Evolutionary conservation across 768 basidiomycete species (phyloP), one percentile per base, ranked within the genome.

Genomic region (Suillus tomentosus): DNA sequence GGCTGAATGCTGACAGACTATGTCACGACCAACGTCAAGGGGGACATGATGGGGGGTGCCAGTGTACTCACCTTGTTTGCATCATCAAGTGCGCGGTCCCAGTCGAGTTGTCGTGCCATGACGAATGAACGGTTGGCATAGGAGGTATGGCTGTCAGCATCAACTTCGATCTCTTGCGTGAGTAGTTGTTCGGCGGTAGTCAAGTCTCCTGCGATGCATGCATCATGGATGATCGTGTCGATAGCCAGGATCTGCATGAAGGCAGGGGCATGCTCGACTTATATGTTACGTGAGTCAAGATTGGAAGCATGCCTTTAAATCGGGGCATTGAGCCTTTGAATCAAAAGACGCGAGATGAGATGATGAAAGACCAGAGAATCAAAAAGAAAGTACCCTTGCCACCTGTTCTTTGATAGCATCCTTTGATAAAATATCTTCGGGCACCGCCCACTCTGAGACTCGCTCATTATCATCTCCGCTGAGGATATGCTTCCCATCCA

Each of bases 31-130:
- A 51, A 27, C 24, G 15, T 27, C 27, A 47, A n/a, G n/a, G 11
- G n/a, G 10, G n/a, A 47, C 47, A 22, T 5, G n/a, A n/a, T 47
- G 24, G 14, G 15, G 6, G 13, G 3, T 24, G 50, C 8, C n/a
- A 27, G 50, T 14, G 22, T 50, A 50, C 48, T 50, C 15, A 27
- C 50, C 24, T 27, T 27, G 8, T 15, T 51, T 27, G 50, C 24
- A 27, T 51, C 50, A 51, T 51, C 24, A 24, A 50, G 48, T 27
- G 48, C 48, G 14, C 48, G 50, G 50, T 51, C 50, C 50, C 50
- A 51, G 24, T 51, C 50, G 24, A 27, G 50, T 51, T 9, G 14
- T 51, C 50, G 50, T 24, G 50, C 50, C 50, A 51, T 27, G 3
- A 51, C 27, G 8, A 51, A 24, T 15, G 50, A 51, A 9, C 50